Evolutionary conservation across 257 asterid species (phyloP).

Genomic region (Petunia axillaris): DNA sequence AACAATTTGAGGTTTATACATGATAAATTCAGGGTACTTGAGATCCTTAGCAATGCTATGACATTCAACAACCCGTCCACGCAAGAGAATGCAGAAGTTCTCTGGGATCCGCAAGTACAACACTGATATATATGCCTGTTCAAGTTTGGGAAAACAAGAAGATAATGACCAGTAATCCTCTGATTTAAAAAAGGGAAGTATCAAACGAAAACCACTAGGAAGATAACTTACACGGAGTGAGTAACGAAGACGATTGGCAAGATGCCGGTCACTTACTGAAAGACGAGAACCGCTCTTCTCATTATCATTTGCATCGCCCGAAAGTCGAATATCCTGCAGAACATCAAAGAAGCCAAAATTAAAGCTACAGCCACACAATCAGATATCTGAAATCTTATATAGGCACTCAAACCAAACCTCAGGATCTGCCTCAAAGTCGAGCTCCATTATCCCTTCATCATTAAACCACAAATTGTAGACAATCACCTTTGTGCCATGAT

Average conservation of each 20-base stretch:
- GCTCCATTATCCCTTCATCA: slow-evolving; percentile 78
- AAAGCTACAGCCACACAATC: not conserved
- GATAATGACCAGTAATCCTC: slow-evolving; percentile 23
- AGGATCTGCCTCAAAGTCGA: slow-evolving; percentile 78
- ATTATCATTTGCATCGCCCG: slow-evolving; percentile 38
- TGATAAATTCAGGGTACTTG: slow-evolving; percentile 72
- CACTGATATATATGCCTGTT: slow-evolving; percentile 87
- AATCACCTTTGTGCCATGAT: slow-evolving; percentile 81
- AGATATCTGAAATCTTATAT: slow-evolving; percentile 25
- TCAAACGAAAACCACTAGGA: not conserved
- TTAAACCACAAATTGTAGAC: slow-evolving; percentile 81
- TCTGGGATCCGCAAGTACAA: slow-evolving; percentile 67
- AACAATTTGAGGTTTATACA: slow-evolving; percentile 74
- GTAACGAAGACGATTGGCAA: slow-evolving; percentile 75
- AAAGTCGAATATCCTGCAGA: slow-evolving; percentile 73
- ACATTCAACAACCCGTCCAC: slow-evolving; percentile 69
- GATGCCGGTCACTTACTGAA: slow-evolving; percentile 59
- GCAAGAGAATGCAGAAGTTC: slow-evolving; percentile 63
- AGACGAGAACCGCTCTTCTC: slow-evolving; percentile 38
- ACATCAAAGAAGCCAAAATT: slow-evolving; percentile 26
- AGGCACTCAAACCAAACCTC: slow-evolving; percentile 50
- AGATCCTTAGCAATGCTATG: slow-evolving; percentile 80
- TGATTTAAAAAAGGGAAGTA: not conserved
- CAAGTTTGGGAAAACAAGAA: slow-evolving; percentile 24
- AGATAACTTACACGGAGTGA: slow-evolving; percentile 84